Evolutionary conservation across 176 grass and related monocot species (phyloP).

Genomic region (Cymbopogon citratus): DNA sequence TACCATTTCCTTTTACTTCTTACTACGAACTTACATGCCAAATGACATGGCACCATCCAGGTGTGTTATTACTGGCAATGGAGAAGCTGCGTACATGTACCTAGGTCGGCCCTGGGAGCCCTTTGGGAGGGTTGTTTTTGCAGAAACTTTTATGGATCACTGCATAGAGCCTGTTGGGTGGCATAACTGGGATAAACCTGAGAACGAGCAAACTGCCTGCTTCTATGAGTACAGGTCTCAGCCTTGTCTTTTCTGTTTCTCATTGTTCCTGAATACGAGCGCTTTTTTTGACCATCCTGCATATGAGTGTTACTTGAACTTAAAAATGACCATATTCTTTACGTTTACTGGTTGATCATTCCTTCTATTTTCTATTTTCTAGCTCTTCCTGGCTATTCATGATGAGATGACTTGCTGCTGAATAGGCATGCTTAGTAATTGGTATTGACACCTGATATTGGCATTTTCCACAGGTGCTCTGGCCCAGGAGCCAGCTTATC

Average conservation of each 20-base stretch:
- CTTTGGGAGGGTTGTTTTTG: constrained; percentile 78
- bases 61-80: constrained; percentile 80
- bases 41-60: constrained; percentile 13
- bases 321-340: background rate
- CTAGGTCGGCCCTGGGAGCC: constrained; percentile 80
- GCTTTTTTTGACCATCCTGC: no score
- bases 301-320: constrained; percentile 21
- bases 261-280: background rate
- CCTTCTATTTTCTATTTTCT: background rate
- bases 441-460: background rate
- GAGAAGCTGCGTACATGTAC: constrained; percentile 60
- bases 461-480: constrained; percentile 27
- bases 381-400: background rate
- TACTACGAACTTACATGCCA: background rate
- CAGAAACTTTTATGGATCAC: constrained; percentile 78
- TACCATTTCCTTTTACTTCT: background rate
- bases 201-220: constrained; percentile 79
- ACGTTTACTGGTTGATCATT: background rate
- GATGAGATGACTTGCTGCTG: background rate
- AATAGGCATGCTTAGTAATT: background rate
- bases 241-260: background rate
- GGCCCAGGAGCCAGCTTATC: constrained; percentile 28
- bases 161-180: constrained; percentile 71
- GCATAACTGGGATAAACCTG: constrained; percentile 86
- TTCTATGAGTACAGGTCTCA: constrained; percentile 84